Conservation (phyloP, 345 rosid genomes). For the Clausena lansium region DNA sequence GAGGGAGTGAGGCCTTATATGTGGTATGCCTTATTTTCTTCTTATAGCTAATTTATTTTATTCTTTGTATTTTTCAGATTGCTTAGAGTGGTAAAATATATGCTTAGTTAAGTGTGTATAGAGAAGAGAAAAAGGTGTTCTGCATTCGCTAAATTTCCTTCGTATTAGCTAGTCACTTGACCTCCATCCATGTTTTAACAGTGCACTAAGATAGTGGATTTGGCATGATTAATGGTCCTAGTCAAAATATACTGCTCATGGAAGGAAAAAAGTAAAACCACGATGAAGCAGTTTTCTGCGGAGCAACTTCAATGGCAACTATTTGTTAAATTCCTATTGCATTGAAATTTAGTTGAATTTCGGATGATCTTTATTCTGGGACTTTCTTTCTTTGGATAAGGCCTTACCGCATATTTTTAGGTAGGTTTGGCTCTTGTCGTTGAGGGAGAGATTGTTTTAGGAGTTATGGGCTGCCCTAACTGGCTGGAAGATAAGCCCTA, state of each 20-base stretch:
- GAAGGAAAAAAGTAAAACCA: no score
- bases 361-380: neutral
- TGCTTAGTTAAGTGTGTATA: neutral
- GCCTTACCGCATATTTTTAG: constrained; percentile 36
- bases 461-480: constrained; percentile 92
- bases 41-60: neutral
- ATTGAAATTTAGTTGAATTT: neutral
- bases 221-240: neutral
- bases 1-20: constrained; percentile 70
- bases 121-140: neutral
- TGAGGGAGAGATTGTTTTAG: constrained; percentile 70
- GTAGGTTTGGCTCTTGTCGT: constrained; percentile 92
- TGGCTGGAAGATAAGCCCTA: constrained; percentile 46
- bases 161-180: neutral
- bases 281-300: neutral
- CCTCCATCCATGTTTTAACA: neutral
- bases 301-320: neutral
- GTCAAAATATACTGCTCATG: neutral
- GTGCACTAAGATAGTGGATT: neutral
- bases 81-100: constrained; percentile 3
- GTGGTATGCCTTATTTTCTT: constrained; percentile 55
- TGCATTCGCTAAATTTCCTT: neutral
- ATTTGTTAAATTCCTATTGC: neutral
- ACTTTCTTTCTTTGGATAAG: constrained; percentile 21
- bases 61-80: neutral